These are phyloP conservation scores for Pichia sp. DNA, from an alignment of 1,139 yeast genomes.

Conservation along the genomic window DNA sequence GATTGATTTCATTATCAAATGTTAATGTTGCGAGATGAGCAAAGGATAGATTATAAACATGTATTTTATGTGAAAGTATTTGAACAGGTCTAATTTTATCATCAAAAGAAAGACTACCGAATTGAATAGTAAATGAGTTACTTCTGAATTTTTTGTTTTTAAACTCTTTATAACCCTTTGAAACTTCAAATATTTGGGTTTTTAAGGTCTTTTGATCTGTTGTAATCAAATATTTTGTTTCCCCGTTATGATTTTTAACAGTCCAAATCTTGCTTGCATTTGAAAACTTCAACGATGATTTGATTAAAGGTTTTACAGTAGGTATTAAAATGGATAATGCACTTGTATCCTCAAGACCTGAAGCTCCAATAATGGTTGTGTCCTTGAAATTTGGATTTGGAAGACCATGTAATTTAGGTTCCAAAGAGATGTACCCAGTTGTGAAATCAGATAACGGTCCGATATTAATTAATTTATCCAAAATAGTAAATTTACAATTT, in stretches of 20 bases:
- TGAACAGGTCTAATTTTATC: slow-evolving; percentile 62
- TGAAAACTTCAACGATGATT: slow-evolving; percentile 67
- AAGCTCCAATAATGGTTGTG: slow-evolving; percentile 60
- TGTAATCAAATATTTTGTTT: slow-evolving; percentile 58
- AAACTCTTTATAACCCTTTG: slow-evolving; percentile 59
- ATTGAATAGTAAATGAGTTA: slow-evolving; percentile 59
- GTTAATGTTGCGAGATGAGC: slow-evolving; percentile 32
- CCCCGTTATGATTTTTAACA: slow-evolving; percentile 35
- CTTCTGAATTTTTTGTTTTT: slow-evolving; percentile 60
- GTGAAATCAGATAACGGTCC: slow-evolving; percentile 77
- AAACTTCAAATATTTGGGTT: slow-evolving; percentile 69
- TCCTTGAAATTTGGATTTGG: slow-evolving; percentile 64
- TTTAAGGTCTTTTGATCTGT: slow-evolving; percentile 60
- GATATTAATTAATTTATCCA: slow-evolving; percentile 55
- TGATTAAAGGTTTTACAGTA: slow-evolving; percentile 57
- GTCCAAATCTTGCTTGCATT: slow-evolving; percentile 77
- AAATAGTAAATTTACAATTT: slow-evolving; percentile 34
- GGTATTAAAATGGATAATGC: slow-evolving; percentile 60
- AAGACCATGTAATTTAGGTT: slow-evolving; percentile 51
- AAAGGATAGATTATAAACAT: slow-evolving; percentile 61
- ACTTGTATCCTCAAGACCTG: slow-evolving; percentile 52
- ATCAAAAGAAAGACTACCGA: slow-evolving; percentile 32
- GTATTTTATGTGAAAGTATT: slow-evolving; percentile 61
- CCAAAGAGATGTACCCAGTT: slow-evolving; percentile 55
- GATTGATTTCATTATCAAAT: slow-evolving; percentile 42